Evolutionary conservation across 208 protist species (phyloP).

Genomic region (Leishmania aethiopica): DNA sequence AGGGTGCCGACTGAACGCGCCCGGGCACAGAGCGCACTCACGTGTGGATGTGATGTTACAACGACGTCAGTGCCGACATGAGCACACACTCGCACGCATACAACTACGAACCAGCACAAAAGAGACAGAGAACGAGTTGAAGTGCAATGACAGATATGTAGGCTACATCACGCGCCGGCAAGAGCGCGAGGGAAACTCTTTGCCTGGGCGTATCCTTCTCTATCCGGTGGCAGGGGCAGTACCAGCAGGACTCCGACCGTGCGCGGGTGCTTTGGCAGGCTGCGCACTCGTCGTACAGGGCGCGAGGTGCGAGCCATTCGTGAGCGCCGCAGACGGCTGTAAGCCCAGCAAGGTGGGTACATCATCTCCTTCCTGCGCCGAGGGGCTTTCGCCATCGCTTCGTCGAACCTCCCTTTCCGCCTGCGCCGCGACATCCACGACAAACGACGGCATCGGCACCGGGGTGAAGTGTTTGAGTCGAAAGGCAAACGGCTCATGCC

Average conservation of each 20-base stretch:
- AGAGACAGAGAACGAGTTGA: not conserved
- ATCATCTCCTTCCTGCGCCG: not conserved
- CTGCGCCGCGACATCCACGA: slow-evolving; percentile 14
- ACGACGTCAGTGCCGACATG: too few species aligned
- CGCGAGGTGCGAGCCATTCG: not conserved
- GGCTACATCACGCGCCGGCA: not conserved
- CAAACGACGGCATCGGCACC: slow-evolving; percentile 18
- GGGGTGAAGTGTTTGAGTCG: slow-evolving; percentile 20
- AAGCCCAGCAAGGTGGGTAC: slow-evolving; percentile 12
- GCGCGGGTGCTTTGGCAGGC: not conserved
- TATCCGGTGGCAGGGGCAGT: not conserved
- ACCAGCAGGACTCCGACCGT: not conserved
- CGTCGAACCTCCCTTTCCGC: slow-evolving; percentile 19
- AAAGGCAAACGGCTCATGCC: slow-evolving; percentile 27
- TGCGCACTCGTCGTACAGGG: not conserved
- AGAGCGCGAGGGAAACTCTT: not conserved
- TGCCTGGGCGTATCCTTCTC: not conserved
- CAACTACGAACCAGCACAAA: not conserved
- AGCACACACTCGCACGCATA: not conserved
- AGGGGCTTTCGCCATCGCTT: not conserved
- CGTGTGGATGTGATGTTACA: not conserved
- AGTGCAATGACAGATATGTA: not conserved
- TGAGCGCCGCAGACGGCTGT: not conserved
- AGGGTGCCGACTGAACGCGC: not conserved
- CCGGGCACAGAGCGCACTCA: not conserved